Percentiles rank a stretch among this genome's conserved stretches.
Conservation (phyloP, 768 basidiomycete genomes). For the Panus rudis region DNA sequence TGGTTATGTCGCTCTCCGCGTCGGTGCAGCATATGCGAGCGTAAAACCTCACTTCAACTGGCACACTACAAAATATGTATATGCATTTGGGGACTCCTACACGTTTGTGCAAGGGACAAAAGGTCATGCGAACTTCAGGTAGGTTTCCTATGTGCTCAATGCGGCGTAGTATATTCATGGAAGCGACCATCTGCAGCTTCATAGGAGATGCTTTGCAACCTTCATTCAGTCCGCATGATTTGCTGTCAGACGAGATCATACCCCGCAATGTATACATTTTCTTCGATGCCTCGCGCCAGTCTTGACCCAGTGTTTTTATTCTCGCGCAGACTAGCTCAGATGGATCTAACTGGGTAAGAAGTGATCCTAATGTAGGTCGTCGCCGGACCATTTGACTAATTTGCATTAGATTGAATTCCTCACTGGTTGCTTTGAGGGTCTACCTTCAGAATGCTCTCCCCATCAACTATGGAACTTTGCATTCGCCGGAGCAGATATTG, state of each 20-base stretch:
- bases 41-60: slow-evolving; percentile 30
- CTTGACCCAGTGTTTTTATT: no score
- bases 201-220: slow-evolving; percentile 40
- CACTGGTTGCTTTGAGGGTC: slow-evolving; percentile 43
- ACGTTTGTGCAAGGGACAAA: slow-evolving; percentile 45
- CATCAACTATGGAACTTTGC: slow-evolving; percentile 51
- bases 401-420: slow-evolving; percentile 39
- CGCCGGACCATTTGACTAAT: no score
- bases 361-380: not conserved
- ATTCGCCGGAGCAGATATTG: slow-evolving; percentile 36
- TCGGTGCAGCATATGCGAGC: not conserved
- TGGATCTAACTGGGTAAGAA: slow-evolving; percentile 43
- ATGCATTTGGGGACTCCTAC: slow-evolving; percentile 53
- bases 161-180: not conserved
- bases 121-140: slow-evolving; percentile 47
- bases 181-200: slow-evolving; percentile 28
- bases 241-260: slow-evolving; percentile 38
- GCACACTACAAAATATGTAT: slow-evolving; percentile 36
- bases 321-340: slow-evolving; percentile 42
- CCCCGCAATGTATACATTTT: slow-evolving; percentile 10
- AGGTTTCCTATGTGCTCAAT: not conserved
- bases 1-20: no score
- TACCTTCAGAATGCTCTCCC: slow-evolving; percentile 31
- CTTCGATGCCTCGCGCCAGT: not conserved
- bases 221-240: slow-evolving; percentile 34